Evolutionary conservation across 2,329 filamentous ascomycete genomes (phyloP), one percentile per base, ranked within the genome.

Genomic region (Albifimbria verrucaria): DNA sequence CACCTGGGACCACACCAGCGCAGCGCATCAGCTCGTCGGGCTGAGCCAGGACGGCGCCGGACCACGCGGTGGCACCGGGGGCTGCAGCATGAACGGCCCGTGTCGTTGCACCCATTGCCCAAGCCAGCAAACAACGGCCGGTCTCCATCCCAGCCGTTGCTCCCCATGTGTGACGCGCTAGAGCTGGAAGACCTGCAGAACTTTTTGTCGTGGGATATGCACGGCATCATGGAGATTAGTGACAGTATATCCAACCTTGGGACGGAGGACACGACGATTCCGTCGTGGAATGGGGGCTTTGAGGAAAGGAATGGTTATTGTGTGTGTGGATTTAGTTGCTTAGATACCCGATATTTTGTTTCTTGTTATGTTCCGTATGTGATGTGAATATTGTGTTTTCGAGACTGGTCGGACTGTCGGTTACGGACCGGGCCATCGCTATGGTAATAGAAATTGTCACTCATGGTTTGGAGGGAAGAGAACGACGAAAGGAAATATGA

Each of bases 151-250:
- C 32, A 39, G 32, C 18, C n/a, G n/a, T n/a, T n/a, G n/a, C 56
- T 63, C 17, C 59, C 62, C 17, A 70, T 72, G 67, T 65, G 66
- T 21, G 64, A 71, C 24, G 66, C 65, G 23, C 64, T 73, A 4
- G 71, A 72, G 49, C 57, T 72, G 11, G 69, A 69, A 24, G 71
- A 73, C 52, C 52, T 73, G 52, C 69, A 72, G 49, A 72, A 66
- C 52, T 72, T 71, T 41, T 49, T 72, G 49, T 68, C 68, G 5
- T 72, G 71, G 71, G 71, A 73, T 50, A 68, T 73, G 67, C 70
- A 72, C 48, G 70, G 70, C 20, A 70, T 73, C 32, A 71, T 72
- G 66, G 71, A 73, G 53, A 69, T 73, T 64, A 69, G 68, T 26
- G 70, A 70, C 9, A 62, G 67, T 1, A 61, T 70, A 7, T 60